Evolutionary conservation across 2,329 filamentous ascomycete genomes (phyloP).

Genomic region (Cladophialophora carrionii): DNA sequence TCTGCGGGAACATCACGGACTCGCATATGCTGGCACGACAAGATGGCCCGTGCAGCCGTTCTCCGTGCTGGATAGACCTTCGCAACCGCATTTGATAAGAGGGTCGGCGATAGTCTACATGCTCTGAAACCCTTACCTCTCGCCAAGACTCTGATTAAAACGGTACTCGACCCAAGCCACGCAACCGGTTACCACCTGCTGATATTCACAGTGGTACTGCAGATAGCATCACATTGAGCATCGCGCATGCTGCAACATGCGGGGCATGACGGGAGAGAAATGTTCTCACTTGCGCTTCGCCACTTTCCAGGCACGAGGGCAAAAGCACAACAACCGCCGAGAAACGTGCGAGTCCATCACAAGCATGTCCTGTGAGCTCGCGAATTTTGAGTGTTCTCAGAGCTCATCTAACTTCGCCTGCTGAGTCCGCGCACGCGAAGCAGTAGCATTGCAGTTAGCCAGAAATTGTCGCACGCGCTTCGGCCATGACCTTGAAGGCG

Average conservation of each 20-base stretch:
- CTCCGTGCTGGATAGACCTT: background rate
- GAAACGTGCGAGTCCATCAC: background rate
- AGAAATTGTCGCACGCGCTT: background rate
- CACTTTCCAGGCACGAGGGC: background rate
- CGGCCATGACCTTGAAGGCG: background rate
- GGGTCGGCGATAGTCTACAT: background rate
- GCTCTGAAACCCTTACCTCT: background rate
- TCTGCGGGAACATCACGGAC: background rate
- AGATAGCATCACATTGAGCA: background rate
- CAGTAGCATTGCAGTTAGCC: background rate
- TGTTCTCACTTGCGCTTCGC: background rate
- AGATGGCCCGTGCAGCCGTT: background rate
- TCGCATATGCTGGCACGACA: background rate
- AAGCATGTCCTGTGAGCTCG: background rate
- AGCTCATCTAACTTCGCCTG: background rate
- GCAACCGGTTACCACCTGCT: background rate
- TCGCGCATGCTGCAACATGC: background rate
- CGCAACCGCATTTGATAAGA: too few relatives aligned
- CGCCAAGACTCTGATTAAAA: background rate
- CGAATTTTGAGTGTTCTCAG: too few relatives aligned
- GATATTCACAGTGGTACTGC: background rate
- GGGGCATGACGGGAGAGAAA: background rate
- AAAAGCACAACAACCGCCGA: background rate
- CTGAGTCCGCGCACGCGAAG: background rate
- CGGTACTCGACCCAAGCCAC: background rate